A percentile compares a stretch with the other conserved stretches of the same genome.
Evolutionary conservation across 768 basidiomycete genomes (phyloP).

Genomic region (Leccinum rimulosum): DNA sequence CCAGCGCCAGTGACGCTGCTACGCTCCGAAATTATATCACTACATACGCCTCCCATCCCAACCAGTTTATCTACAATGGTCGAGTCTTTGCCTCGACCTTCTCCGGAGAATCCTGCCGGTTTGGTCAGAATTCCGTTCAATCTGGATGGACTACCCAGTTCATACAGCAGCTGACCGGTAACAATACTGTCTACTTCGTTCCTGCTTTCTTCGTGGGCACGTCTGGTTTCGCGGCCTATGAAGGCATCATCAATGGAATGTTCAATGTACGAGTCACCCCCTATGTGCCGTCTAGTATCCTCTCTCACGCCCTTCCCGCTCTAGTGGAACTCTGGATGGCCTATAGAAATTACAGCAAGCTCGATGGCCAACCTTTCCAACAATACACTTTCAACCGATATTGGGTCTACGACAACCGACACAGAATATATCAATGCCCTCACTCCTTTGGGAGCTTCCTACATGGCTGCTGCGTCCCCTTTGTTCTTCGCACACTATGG

Average conservation of each 20-base stretch:
- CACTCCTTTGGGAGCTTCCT: slow-evolving; percentile 30
- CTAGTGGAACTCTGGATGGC: slow-evolving; percentile 83
- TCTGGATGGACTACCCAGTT: slow-evolving; percentile 61
- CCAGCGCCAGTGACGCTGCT: slow-evolving; percentile 44
- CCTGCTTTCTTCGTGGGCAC: slow-evolving; percentile 70
- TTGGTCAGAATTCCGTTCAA: slow-evolving; percentile 51
- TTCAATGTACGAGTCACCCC: slow-evolving; percentile 47
- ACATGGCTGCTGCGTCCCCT: slow-evolving; percentile 60
- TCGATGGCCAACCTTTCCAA: slow-evolving; percentile 6
- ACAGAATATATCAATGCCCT: slow-evolving; percentile 49
- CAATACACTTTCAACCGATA: slow-evolving; percentile 29
- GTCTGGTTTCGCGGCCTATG: slow-evolving; percentile 43
- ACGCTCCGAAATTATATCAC: slow-evolving; percentile 52
- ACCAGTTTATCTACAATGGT: slow-evolving; percentile 49
- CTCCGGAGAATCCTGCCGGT: slow-evolving; percentile 64
- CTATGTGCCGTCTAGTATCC: slow-evolving; percentile 9
- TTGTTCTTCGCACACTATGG: slow-evolving; percentile 84
- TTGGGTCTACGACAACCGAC: slow-evolving; percentile 54
- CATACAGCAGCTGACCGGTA: slow-evolving; percentile 43
- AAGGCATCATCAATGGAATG: slow-evolving; percentile 51
- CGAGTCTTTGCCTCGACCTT: slow-evolving; percentile 68
- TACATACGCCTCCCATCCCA: slow-evolving; percentile 53
- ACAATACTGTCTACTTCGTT: slow-evolving; percentile 54
- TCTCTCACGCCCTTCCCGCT: slow-evolving; percentile 8
- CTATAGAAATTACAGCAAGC: slow-evolving; percentile 49